phyloP scores from a whole-genome alignment of 2,329 filamentous ascomycete genomes.

The Myriosclerotinia curreyana region DNA sequence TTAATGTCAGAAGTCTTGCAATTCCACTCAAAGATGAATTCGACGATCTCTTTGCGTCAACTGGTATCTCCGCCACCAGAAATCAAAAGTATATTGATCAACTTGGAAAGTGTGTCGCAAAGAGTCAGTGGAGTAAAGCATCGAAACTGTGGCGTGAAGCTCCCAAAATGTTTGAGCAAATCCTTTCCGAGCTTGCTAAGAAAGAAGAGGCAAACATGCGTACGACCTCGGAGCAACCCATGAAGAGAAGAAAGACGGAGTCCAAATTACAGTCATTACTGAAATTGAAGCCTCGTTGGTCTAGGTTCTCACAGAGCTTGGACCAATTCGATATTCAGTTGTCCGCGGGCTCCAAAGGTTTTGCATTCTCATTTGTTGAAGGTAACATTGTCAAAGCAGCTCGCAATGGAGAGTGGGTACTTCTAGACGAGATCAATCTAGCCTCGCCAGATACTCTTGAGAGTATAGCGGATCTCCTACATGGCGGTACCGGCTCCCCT shows the following conservation, averaged over 20 bases:
- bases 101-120: slow-evolving; percentile 73
- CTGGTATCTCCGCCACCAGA: slow-evolving; percentile 78
- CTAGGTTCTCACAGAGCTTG: slow-evolving; percentile 70
- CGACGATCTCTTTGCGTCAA: slow-evolving; percentile 80
- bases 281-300: slow-evolving; percentile 68
- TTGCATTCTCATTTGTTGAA: slow-evolving; percentile 94
- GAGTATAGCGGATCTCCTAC: slow-evolving; percentile 83
- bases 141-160: slow-evolving; percentile 87
- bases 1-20: slow-evolving; percentile 83
- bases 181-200: slow-evolving; percentile 55
- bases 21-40: slow-evolving; percentile 93
- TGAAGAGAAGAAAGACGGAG: slow-evolving; percentile 65
- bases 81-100: slow-evolving; percentile 84
- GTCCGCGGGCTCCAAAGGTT: slow-evolving; percentile 66
- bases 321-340: slow-evolving; percentile 79
- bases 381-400: slow-evolving; percentile 96
- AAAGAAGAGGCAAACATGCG: slow-evolving; percentile 41
- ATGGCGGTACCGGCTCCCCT: slow-evolving; percentile 67
- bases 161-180: slow-evolving; percentile 77
- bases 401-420: slow-evolving; percentile 92
- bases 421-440: slow-evolving; percentile 96
- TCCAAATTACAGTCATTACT: slow-evolving; percentile 64
- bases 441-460: slow-evolving; percentile 93
- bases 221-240: slow-evolving; percentile 55
- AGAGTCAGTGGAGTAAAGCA: slow-evolving; percentile 82